phyloP scores from a whole-genome alignment of 495 filamentous ascomycete genomes.

The Halenospora varia region DNA sequence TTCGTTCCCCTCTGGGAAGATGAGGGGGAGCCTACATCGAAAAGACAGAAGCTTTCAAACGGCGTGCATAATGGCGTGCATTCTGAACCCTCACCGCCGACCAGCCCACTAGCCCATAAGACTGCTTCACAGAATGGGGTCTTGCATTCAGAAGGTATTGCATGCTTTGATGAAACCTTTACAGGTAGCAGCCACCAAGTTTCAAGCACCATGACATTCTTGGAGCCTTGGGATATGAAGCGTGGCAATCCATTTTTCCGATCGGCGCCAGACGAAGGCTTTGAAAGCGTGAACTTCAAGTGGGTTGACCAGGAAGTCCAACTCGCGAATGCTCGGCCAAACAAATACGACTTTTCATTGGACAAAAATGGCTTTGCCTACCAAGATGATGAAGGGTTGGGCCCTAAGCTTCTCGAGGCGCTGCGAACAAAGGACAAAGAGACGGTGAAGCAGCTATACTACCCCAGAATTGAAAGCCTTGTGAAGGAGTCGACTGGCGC shows the following conservation, averaged over 20 bases:
- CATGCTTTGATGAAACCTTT: too few species aligned
- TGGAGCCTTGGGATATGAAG: slow-evolving; percentile 9
- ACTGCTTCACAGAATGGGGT: neutral
- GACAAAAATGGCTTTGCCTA: neutral
- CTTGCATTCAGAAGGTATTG: neutral
- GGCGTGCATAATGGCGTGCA: too few species aligned
- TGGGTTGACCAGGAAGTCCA: neutral
- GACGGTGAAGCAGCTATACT: neutral
- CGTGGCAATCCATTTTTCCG: slow-evolving; percentile 14
- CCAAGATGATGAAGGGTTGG: neutral
- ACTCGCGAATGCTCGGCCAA: neutral
- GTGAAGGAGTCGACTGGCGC: slow-evolving; percentile 14
- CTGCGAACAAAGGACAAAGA: neutral
- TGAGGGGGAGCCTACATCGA: too few species aligned
- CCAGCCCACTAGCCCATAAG: neutral
- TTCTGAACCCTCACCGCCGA: too few species aligned
- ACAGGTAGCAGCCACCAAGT: too few species aligned
- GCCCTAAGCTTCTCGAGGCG: neutral
- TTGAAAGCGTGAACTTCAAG: neutral
- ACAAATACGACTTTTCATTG: neutral
- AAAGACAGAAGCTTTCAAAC: too few species aligned
- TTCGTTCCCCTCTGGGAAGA: slow-evolving; percentile 13
- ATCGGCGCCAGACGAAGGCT: neutral
- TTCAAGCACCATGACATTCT: slow-evolving; percentile 8
- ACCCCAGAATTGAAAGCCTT: slow-evolving; percentile 4